Evolutionary conservation across 768 basidiomycete genomes (phyloP).

Genomic region (Tylopilus plumbeoviolaceoides): DNA sequence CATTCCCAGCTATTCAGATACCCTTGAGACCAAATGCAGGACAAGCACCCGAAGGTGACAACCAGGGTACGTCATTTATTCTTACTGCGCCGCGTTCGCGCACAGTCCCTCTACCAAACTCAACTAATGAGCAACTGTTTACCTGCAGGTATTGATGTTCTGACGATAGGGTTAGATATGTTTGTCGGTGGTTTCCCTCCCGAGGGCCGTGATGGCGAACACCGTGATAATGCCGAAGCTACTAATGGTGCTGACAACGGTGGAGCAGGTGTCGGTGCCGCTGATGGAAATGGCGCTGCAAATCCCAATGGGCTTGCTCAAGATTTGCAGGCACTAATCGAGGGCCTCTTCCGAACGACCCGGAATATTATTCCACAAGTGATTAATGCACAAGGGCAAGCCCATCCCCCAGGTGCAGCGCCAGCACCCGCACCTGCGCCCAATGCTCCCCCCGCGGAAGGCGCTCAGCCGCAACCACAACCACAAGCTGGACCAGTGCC

Average conservation of each 20-base stretch:
- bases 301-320: slow-evolving; percentile 18
- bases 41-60: slow-evolving; percentile 11
- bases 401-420: neutral
- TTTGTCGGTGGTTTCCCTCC: slow-evolving; percentile 25
- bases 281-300: slow-evolving; percentile 15
- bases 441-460: neutral
- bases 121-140: slow-evolving; percentile 14
- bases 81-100: slow-evolving; percentile 1
- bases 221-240: slow-evolving; percentile 8
- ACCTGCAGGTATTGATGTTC: slow-evolving; percentile 19
- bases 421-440: slow-evolving; percentile 1
- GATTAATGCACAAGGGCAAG: slow-evolving; percentile 16
- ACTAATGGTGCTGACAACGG: slow-evolving; percentile 1
- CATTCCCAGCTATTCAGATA: slow-evolving; percentile 27
- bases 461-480: slow-evolving; percentile 1
- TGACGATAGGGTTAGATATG: slow-evolving; percentile 42
- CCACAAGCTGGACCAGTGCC: slow-evolving; percentile 8
- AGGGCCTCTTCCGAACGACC: slow-evolving; percentile 25
- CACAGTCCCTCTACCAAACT: slow-evolving; percentile 16
- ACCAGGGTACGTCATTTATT: slow-evolving; percentile 16
- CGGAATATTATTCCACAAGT: slow-evolving; percentile 23
- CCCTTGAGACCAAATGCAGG: slow-evolving; percentile 13
- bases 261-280: slow-evolving; percentile 4
- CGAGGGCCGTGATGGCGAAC: slow-evolving; percentile 7
- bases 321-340: slow-evolving; percentile 26